phyloP scores from a whole-genome alignment of 306 rosid species.

The Dalbergia oliveri region DNA sequence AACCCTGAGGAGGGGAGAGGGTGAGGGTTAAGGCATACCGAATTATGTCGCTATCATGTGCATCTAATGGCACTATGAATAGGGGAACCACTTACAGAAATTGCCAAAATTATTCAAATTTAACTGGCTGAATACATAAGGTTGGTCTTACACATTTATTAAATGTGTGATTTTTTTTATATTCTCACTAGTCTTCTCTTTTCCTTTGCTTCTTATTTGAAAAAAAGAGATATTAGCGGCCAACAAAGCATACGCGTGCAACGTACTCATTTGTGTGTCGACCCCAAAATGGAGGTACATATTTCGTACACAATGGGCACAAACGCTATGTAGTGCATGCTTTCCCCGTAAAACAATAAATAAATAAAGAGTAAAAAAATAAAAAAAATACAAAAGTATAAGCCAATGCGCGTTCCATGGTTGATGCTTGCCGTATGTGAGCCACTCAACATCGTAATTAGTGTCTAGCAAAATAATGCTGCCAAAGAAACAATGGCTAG shows the following conservation, averaged over 20 bases:
- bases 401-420: slow-evolving; percentile 35
- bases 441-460: slow-evolving; percentile 1
- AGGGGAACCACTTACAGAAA: slow-evolving; percentile 24
- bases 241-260: slow-evolving; percentile 50
- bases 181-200: neutral
- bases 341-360: neutral
- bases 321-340: slow-evolving; percentile 32
- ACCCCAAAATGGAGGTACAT: slow-evolving; percentile 45
- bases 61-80: slow-evolving; percentile 27
- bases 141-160: neutral
- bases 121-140: neutral
- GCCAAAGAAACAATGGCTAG: neutral
- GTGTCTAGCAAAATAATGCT: neutral
- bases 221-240: slow-evolving; percentile 36
- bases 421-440: neutral
- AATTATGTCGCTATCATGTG: slow-evolving; percentile 6
- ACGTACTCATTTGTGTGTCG: slow-evolving; percentile 24
- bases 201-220: neutral
- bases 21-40: neutral
- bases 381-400: neutral
- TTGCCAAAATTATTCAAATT: slow-evolving; percentile 1
- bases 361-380: too few species aligned
- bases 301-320: slow-evolving; percentile 46
- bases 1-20: neutral
- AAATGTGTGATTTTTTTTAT: neutral